Conservation (phyloP, 225 moss, liverwort and hornwort species). For the Thuidium tamariscinum region DNA sequence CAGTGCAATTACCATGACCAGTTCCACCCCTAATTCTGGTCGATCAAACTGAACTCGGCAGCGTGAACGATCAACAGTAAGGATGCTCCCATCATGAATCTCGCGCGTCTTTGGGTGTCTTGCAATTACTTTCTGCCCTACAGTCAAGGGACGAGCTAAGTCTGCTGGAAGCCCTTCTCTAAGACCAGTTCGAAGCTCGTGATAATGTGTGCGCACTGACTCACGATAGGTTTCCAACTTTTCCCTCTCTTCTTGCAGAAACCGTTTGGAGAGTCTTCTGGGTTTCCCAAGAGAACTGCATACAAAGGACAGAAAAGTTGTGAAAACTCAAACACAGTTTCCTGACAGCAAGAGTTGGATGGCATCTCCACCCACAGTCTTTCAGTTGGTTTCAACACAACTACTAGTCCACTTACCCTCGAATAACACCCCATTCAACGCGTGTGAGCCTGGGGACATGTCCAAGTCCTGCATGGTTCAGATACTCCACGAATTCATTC, state of each 20-base stretch:
- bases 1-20: constrained; percentile 65
- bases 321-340: not conserved
- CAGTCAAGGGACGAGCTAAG: constrained; percentile 90
- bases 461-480: constrained; percentile 98
- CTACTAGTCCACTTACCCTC: constrained; percentile 48
- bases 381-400: not conserved
- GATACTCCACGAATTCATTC: constrained; percentile 99
- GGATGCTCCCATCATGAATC: constrained; percentile 94
- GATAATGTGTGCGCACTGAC: constrained; percentile 79
- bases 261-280: constrained; percentile 82
- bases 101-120: constrained; percentile 77
- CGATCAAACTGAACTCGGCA: constrained; percentile 99
- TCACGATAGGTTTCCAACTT: constrained; percentile 83
- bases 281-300: constrained; percentile 97
- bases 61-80: constrained; percentile 88
- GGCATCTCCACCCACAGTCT: not conserved
- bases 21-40: constrained; percentile 96
- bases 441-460: constrained; percentile 97
- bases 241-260: constrained; percentile 79
- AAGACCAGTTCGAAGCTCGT: constrained; percentile 76
- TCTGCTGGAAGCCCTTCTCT: constrained; percentile 77
- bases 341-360: not conserved
- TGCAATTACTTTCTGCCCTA: constrained; percentile 95
- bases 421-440: constrained; percentile 95
- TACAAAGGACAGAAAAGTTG: not conserved